Percentiles rank a stretch among this genome's conserved stretches.
phyloP scores from a whole-genome alignment of 352 stramenopile genomes.

The Peronospora destructor region DNA sequence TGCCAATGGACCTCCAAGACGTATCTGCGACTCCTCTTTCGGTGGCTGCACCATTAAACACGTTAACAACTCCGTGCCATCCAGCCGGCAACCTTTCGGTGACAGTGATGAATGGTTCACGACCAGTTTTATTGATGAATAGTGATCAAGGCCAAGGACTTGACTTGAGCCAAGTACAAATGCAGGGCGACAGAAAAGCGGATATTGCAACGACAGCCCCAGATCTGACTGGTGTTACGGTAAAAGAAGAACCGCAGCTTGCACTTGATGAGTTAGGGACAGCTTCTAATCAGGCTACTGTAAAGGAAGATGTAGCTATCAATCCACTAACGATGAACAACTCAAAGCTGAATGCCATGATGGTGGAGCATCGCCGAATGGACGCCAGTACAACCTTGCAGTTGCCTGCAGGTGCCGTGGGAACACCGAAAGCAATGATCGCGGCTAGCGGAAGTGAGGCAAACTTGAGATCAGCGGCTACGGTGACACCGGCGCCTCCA shows the following conservation, averaged over 20 bases:
- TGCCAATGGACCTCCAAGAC: conserved; percentile 55
- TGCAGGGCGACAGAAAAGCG: conserved; percentile 7
- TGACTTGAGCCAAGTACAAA: conserved; percentile 5
- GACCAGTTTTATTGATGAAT: conserved; percentile 8
- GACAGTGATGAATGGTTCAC: conserved; percentile 8
- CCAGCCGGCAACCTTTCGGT: neutral
- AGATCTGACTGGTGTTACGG: neutral
- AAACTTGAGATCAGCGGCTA: conserved; percentile 10
- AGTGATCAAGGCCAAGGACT: conserved; percentile 12
- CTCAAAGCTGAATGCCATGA: conserved; percentile 82
- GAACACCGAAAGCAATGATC: conserved; percentile 30
- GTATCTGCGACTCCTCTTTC: conserved; percentile 18
- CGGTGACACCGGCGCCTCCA: conserved; percentile 25
- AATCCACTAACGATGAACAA: conserved; percentile 81
- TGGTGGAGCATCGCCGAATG: conserved; percentile 73
- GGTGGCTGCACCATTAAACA: conserved; percentile 21
- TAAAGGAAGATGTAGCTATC: conserved; percentile 32
- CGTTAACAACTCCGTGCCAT: conserved; percentile 13
- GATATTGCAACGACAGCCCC: conserved; percentile 1
- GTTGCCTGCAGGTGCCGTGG: conserved; percentile 28
- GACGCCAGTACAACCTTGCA: conserved; percentile 38
- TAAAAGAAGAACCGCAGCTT: conserved; percentile 27
- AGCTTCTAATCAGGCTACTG: conserved; percentile 4
- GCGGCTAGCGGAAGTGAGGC: conserved; percentile 9
- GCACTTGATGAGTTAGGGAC: conserved; percentile 4